These are phyloP conservation scores for Globisporangium camurandrum DNA, from an alignment of 352 stramenopile genomes.

Conservation along the genomic window DNA sequence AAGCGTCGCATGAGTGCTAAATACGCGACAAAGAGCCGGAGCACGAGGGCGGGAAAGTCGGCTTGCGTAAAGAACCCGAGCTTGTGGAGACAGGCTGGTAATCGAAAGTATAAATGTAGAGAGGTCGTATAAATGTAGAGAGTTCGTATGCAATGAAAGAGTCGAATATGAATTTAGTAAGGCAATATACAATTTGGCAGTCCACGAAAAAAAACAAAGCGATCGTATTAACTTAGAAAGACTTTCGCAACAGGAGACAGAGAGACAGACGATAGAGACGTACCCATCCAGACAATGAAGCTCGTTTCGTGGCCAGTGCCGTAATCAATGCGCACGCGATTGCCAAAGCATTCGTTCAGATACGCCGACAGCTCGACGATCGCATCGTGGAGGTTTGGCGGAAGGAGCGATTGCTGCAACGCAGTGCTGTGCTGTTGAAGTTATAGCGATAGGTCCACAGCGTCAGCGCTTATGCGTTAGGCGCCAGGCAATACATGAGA, in stretches of 20 bases:
- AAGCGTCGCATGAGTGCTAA: conserved; percentile 90
- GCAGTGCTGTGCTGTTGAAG: conserved; percentile 27
- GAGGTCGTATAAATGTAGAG: no score
- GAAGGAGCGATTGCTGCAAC: conserved; percentile 59
- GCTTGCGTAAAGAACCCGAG: conserved; percentile 83
- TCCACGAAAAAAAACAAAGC: neutral
- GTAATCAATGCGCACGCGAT: conserved; percentile 97
- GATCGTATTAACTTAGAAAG: neutral
- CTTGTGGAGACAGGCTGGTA: conserved; percentile 81
- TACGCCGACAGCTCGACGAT: conserved; percentile 93
- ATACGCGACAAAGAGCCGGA: conserved; percentile 92
- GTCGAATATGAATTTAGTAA: neutral
- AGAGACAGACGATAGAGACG: conserved; percentile 15
- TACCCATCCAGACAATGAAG: conserved; percentile 94
- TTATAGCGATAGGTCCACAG: neutral
- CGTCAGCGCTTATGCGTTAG: neutral
- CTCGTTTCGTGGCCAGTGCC: conserved; percentile 98
- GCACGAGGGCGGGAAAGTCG: conserved; percentile 81
- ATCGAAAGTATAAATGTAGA: no score
- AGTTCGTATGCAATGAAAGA: neutral
- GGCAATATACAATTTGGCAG: no score
- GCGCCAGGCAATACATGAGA: no score
- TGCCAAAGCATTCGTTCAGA: conserved; percentile 95
- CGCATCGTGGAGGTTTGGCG: conserved; percentile 42
- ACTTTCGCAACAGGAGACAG: conserved; percentile 12